Conservation (phyloP, 2,329 filamentous ascomycete species). For the Alternaria conjuncta region DNA sequence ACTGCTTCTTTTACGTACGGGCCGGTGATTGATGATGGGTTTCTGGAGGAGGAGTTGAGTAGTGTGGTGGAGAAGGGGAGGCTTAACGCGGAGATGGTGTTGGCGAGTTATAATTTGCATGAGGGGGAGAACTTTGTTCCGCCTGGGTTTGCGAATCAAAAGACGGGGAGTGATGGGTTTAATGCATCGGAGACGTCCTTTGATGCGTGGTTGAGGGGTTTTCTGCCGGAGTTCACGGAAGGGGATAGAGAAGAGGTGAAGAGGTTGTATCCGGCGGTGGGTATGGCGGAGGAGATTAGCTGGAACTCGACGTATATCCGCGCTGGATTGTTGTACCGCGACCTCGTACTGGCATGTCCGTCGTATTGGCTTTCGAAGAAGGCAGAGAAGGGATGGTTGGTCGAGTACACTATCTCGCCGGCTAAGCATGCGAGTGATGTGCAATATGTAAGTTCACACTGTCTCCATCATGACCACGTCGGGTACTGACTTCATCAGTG, state of each 20-base stretch:
- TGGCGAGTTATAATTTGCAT: slow-evolving; percentile 67
- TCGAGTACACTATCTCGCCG: slow-evolving; percentile 66
- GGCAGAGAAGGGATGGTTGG: slow-evolving; percentile 59
- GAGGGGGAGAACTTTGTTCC: slow-evolving; percentile 70
- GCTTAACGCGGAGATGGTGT: slow-evolving; percentile 57
- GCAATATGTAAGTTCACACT: slow-evolving; percentile 57
- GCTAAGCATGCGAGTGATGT: slow-evolving; percentile 65
- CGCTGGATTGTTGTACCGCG: slow-evolving; percentile 65
- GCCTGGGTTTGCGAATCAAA: slow-evolving; percentile 51
- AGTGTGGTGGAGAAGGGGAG: slow-evolving; percentile 46
- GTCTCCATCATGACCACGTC: background rate
- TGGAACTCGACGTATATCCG: slow-evolving; percentile 61
- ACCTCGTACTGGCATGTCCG: slow-evolving; percentile 66
- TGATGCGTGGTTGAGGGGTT: slow-evolving; percentile 61
- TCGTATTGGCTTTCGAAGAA: slow-evolving; percentile 62
- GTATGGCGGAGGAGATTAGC: slow-evolving; percentile 56
- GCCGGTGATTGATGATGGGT: slow-evolving; percentile 64
- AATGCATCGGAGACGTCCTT: slow-evolving; percentile 60
- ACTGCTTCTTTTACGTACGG: slow-evolving; percentile 66
- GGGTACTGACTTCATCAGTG: slow-evolving; percentile 48
- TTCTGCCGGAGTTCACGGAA: slow-evolving; percentile 57
- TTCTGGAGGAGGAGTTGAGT: slow-evolving; percentile 59
- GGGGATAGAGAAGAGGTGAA: slow-evolving; percentile 51
- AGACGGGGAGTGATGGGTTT: slow-evolving; percentile 50
- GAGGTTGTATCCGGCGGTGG: slow-evolving; percentile 56